A percentile compares a stretch with the other conserved stretches of the same genome.
phyloP scores from a whole-genome alignment of 352 stramenopile genomes.

The Pythium sukuiense region DNA sequence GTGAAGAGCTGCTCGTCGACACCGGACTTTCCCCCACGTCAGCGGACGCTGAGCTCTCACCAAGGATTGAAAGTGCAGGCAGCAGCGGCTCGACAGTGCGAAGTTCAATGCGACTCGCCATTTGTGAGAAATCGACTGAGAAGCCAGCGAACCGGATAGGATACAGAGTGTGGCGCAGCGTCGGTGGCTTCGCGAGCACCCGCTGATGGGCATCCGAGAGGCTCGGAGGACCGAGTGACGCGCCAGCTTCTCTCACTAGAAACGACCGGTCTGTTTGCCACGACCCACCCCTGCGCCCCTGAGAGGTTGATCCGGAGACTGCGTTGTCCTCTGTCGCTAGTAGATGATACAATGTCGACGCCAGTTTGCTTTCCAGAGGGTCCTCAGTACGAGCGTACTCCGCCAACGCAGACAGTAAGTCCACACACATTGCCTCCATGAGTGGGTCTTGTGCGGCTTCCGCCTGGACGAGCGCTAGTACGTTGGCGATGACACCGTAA shows the following conservation, averaged over 20 bases:
- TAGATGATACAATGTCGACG: slow-evolving; percentile 55
- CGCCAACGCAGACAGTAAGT: slow-evolving; percentile 61
- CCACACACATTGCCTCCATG: slow-evolving; percentile 65
- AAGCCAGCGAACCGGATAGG: slow-evolving; percentile 45
- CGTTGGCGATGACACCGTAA: slow-evolving; percentile 52
- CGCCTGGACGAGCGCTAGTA: slow-evolving; percentile 52
- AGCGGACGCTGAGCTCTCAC: slow-evolving; percentile 1
- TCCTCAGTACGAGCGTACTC: slow-evolving; percentile 58
- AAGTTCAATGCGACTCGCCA: slow-evolving; percentile 53
- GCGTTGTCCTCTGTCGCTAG: slow-evolving; percentile 55
- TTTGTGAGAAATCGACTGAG: slow-evolving; percentile 52
- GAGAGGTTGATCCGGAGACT: background rate
- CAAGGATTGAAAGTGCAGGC: slow-evolving; percentile 31
- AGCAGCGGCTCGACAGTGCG: slow-evolving; percentile 57
- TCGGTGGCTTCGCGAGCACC: slow-evolving; percentile 22
- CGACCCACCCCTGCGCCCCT: background rate
- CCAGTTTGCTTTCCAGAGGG: slow-evolving; percentile 48
- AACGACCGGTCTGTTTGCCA: slow-evolving; percentile 71
- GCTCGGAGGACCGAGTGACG: slow-evolving; percentile 30
- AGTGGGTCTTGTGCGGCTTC: slow-evolving; percentile 25
- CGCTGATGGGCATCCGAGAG: slow-evolving; percentile 37
- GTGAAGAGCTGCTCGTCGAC: background rate
- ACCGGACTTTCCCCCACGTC: background rate
- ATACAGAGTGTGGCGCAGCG: slow-evolving; percentile 34
- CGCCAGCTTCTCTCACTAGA: slow-evolving; percentile 31